phyloP scores from a whole-genome alignment of 352 stramenopile species.

The Phytophthora tubulina region DNA sequence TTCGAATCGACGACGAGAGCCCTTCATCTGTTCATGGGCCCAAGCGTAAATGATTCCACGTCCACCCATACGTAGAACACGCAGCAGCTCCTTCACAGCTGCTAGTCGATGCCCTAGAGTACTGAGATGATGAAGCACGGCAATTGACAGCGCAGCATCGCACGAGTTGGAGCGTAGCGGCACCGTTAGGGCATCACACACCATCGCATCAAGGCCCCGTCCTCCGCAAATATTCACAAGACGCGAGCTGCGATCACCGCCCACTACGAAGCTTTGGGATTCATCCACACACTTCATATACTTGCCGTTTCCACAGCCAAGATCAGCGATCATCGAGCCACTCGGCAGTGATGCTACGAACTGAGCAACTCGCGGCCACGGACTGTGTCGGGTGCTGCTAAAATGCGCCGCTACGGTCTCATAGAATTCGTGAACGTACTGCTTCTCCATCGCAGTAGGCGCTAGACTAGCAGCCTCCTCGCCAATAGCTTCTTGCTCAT shows the following conservation, averaged over 20 bases:
- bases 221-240: constrained; percentile 74
- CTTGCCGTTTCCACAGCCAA: constrained; percentile 90
- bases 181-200: constrained; percentile 77
- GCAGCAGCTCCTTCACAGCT: constrained; percentile 81
- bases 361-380: constrained; percentile 76
- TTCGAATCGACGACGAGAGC: constrained; percentile 83
- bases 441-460: constrained; percentile 77
- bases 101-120: constrained; percentile 73
- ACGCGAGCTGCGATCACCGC: constrained; percentile 72
- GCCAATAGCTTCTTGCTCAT: constrained; percentile 4
- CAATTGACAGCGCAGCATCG: constrained; percentile 86
- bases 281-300: constrained; percentile 88
- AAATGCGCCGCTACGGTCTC: constrained; percentile 87
- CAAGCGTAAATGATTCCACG: constrained; percentile 87
- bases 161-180: constrained; percentile 80
- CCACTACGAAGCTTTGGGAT: constrained; percentile 58
- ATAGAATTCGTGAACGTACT: constrained; percentile 90
- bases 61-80: constrained; percentile 76
- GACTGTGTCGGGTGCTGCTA: constrained; percentile 88
- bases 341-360: constrained; percentile 70
- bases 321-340: constrained; percentile 79
- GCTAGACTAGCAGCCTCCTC: constrained; percentile 28
- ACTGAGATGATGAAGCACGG: constrained; percentile 87
- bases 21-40: constrained; percentile 84
- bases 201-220: constrained; percentile 73